Conservation (phyloP, 2,329 filamentous ascomycete species). For the Alternaria consortialis region DNA sequence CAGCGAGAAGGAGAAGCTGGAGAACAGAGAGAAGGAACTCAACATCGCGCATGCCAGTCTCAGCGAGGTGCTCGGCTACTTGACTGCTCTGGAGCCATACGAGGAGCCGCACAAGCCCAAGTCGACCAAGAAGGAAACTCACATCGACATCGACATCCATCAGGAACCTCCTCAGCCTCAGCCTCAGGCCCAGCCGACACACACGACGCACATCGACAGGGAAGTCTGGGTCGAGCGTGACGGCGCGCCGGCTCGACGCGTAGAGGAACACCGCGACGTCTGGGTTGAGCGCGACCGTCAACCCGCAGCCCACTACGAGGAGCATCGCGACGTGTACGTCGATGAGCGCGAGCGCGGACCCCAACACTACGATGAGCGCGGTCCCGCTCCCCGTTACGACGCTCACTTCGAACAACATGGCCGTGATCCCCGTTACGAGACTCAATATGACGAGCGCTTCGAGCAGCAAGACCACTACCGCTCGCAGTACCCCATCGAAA, state of each 20-base stretch:
- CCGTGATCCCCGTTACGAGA: conserved; percentile 24
- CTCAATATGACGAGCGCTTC: conserved; percentile 33
- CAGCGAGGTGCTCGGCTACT: conserved; percentile 47
- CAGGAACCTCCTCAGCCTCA: conserved; percentile 23
- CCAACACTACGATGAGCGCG: conserved; percentile 37
- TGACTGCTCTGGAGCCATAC: conserved; percentile 46
- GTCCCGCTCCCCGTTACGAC: conserved; percentile 30
- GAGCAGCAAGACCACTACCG: conserved; percentile 32
- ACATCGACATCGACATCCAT: conserved; percentile 46
- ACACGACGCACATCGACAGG: conserved; percentile 39
- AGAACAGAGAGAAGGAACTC: conserved; percentile 50
- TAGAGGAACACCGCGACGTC: conserved; percentile 44
- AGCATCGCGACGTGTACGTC: conserved; percentile 38
- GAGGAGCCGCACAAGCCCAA: conserved; percentile 33
- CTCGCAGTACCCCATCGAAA: conserved; percentile 29
- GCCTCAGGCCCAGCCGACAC: conserved; percentile 17
- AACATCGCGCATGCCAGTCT: conserved; percentile 45
- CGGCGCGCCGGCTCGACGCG: conserved; percentile 28
- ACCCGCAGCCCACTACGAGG: conserved; percentile 32
- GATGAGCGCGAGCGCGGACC: conserved; percentile 32
- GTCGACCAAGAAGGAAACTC: conserved; percentile 30
- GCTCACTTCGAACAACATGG: conserved; percentile 31
- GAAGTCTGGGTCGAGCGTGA: conserved; percentile 43
- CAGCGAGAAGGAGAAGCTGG: conserved; percentile 52
- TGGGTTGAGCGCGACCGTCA: conserved; percentile 42